These are phyloP conservation scores for Cupressus sempervirens DNA, from an alignment of 75 land plant genomes.

Conservation along the genomic window DNA sequence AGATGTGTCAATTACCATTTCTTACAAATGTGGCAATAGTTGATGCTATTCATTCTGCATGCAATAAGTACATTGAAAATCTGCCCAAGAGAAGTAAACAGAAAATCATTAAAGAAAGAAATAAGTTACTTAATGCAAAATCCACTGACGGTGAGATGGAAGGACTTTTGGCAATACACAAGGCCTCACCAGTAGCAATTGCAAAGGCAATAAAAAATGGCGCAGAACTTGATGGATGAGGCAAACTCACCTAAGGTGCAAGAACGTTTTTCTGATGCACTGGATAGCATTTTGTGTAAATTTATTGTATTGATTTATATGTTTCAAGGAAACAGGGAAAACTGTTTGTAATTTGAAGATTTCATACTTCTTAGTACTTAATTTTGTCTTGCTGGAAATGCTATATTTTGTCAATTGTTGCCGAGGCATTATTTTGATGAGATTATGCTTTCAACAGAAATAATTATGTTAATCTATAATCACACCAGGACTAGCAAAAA, in stretches of 20 bases:
- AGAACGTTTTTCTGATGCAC: slow-evolving; percentile 4
- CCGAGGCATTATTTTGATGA: background rate
- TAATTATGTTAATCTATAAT: background rate
- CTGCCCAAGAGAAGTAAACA: slow-evolving; percentile 10
- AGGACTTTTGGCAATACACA: slow-evolving; percentile 51
- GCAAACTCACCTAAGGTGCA: slow-evolving; percentile 78
- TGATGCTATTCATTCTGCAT: slow-evolving; percentile 55
- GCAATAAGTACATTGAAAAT: slow-evolving; percentile 25
- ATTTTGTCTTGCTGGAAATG: background rate
- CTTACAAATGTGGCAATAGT: slow-evolving; percentile 87
- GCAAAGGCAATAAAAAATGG: slow-evolving; percentile 86
- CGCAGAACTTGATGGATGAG: slow-evolving; percentile 89
- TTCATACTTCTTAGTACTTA: background rate
- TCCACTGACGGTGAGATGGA: slow-evolving; percentile 14
- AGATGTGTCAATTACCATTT: too few species aligned
- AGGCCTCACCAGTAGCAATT: slow-evolving; percentile 61
- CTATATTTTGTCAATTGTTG: background rate
- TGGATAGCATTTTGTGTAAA: background rate
- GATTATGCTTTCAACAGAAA: background rate
- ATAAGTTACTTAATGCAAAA: background rate
- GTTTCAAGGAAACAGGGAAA: background rate
- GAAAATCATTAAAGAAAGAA: slow-evolving; percentile 4
- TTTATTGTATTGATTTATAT: background rate
- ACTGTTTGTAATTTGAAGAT: background rate
- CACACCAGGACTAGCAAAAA: background rate